Base-by-base conservation (phyloP, 805 yeast genomes). In the Zygosaccharomyces rouxii region DNA sequence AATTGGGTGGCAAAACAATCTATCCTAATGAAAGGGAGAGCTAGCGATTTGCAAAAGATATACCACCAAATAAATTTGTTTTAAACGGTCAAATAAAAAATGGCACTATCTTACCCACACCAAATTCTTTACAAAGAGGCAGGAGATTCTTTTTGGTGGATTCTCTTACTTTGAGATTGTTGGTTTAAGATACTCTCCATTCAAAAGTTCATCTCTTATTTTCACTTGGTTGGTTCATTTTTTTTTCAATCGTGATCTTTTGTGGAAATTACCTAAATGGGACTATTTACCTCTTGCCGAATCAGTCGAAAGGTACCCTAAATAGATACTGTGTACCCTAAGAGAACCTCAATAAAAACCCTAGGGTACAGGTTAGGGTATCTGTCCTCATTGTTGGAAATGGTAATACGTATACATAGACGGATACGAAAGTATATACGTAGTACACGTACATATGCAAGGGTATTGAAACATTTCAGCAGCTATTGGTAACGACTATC, bases 211-310 rank as follows among this genome's bases (percentile, higher is more conserved):
- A 18, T 29, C 37, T 28, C n/a, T 41, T 38, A 23, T 40, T 29
- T 22, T 41, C 18, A 29, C 44, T 13, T 6, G 21, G 13, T 41
- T 4, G 44, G 44, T 41, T 23, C 44, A 33, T 21, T 29, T 18
- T 33, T 33, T 33, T 33, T 33, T 16, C 21, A 14, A 28, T 31
- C 21, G 33, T 23, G 21, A 39, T 25, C 38, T 48, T 48, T 50
- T 50, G 51, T 49, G 52, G 42, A 30, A 37, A 39, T 40, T 50
- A 48, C 53, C 51, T 35, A 38, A 50, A 28, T 16, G 4, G 46
- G 47, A 22, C n/a, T 41, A 22, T 46, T 46, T 46, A 46, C 42
- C n/a, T 19, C 7, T 42, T 46, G 18, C 49, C 42, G 10, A 19
- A 33, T 46, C 9, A 5, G 35, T 14, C 16, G 7, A n/a, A 7